Base-by-base conservation (phyloP, 305 asterid genomes). In the Solanum aculeatissimum region DNA sequence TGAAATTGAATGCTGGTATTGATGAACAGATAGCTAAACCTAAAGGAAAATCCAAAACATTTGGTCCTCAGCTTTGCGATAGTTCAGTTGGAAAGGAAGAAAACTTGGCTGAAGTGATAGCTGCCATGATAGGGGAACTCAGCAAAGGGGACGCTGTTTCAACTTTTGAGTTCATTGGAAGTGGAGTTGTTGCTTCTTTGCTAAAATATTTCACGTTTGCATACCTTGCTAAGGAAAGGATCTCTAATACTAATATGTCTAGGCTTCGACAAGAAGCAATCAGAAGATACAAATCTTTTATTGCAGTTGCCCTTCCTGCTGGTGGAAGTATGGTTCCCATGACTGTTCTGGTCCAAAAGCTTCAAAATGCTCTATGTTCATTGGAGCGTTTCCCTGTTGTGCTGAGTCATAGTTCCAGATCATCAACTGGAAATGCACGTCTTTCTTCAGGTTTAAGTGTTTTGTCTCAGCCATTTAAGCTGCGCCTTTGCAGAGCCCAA, bases 381-480 rank as follows among this genome's bases (percentile, higher is more conserved):
- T 86, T 93, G 86, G 99, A 97, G 89, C 97, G 97, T 62, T 97
- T 95, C 82, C 99, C 99, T 55, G 99, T 95, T 81, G 94, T 97
- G 80, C 89, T 97, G 83, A 97, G 99, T 89, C 98, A 95, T 82
- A 91, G 93, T 71, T 90, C 98, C 72, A 91, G 98, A 83, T 89
- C 99, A 40, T 92, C 97, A 72, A 89, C 92, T 57, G 93, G 97
- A 75, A 93, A 87, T 91, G 86, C 98, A 45, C 98, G 98, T 51
- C 97, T 94, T 85, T 93, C 99, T 87, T 95, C 99, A 86, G 98
- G 99, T 86, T 88, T 94, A 81, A 91, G 96, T 89, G 96, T 93
- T 81, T 91, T 97, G 65, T 90, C 99, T 42, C 99, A 94, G 85
- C 99, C 99, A 60, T 89, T 95, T 69, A 97, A 97, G 93, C 90